Conservation (phyloP, 1,284 basidiomycete genomes). For the Puccinia triticina region DNA sequence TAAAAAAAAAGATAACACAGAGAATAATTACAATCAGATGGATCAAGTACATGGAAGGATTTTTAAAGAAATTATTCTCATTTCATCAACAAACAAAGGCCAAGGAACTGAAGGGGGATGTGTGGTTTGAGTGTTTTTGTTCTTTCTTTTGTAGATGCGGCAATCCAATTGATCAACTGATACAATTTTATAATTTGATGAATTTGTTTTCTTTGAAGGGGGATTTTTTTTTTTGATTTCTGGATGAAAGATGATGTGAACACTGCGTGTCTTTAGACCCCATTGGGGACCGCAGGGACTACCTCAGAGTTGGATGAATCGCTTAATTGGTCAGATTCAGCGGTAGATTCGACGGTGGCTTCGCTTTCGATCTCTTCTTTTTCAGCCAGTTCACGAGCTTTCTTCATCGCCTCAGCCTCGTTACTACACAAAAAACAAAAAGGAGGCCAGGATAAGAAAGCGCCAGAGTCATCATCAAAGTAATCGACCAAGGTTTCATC, state of each 20-base stretch:
- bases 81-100: too few relatives aligned
- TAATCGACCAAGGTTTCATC: neutral
- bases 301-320: neutral
- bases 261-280: neutral
- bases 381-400: conserved; percentile 41
- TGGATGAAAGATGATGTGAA: too few relatives aligned
- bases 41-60: too few relatives aligned
- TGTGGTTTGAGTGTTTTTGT: too few relatives aligned
- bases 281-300: neutral
- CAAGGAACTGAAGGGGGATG: too few relatives aligned
- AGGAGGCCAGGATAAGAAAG: neutral
- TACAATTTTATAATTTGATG: neutral
- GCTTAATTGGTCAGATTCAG: conserved; percentile 26
- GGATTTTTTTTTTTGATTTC: neutral
- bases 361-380: conserved; percentile 46
- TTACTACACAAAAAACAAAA: conserved; percentile 17
- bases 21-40: too few relatives aligned
- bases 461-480: neutral
- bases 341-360: neutral
- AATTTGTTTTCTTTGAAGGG: neutral
- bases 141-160: too few relatives aligned
- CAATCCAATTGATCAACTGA: too few relatives aligned
- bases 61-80: too few relatives aligned
- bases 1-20: too few relatives aligned
- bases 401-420: conserved; percentile 49